phyloP scores from a whole-genome alignment of 768 basidiomycete species.

The Neoboletus brunneissimus region DNA sequence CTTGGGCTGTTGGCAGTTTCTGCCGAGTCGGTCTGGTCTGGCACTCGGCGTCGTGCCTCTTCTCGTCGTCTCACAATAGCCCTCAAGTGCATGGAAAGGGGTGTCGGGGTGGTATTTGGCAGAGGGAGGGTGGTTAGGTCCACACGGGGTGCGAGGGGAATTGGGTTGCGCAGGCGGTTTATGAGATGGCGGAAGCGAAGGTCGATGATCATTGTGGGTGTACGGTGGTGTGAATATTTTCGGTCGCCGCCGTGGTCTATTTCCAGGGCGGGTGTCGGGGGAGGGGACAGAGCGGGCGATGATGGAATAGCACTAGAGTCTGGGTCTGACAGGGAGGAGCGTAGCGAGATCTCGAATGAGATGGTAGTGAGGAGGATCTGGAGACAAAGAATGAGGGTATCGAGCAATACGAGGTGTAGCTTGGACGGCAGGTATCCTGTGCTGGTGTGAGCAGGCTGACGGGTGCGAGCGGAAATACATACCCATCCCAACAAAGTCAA shows the following conservation, averaged over 20 bases:
- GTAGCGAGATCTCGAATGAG: constrained; percentile 56
- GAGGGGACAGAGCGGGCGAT: constrained; percentile 22
- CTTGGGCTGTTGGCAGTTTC: constrained; percentile 29
- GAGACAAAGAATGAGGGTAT: constrained; percentile 64
- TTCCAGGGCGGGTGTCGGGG: constrained; percentile 28
- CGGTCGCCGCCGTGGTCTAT: constrained; percentile 16
- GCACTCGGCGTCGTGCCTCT: constrained; percentile 37
- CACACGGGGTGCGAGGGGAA: constrained; percentile 34
- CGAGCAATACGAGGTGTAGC: constrained; percentile 61
- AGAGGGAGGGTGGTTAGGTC: constrained; percentile 46
- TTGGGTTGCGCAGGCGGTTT: constrained; percentile 55
- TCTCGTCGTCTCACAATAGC: constrained; percentile 51
- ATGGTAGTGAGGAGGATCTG: constrained; percentile 65
- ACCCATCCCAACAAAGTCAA: constrained; percentile 83
- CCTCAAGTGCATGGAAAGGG: constrained; percentile 46
- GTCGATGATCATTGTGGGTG: constrained; percentile 57
- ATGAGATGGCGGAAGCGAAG: constrained; percentile 54
- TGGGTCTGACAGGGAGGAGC: constrained; percentile 38
- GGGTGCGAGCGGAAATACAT: constrained; percentile 24
- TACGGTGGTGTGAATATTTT: constrained; percentile 23
- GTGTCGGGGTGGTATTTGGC: constrained; percentile 58
- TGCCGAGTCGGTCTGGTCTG: constrained; percentile 20
- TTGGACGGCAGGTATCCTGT: constrained; percentile 62
- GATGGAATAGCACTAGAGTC: constrained; percentile 37
- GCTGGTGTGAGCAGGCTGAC: constrained; percentile 9